Conservation (phyloP, 352 stramenopile genomes). For the Globisporangium viniferum region DNA sequence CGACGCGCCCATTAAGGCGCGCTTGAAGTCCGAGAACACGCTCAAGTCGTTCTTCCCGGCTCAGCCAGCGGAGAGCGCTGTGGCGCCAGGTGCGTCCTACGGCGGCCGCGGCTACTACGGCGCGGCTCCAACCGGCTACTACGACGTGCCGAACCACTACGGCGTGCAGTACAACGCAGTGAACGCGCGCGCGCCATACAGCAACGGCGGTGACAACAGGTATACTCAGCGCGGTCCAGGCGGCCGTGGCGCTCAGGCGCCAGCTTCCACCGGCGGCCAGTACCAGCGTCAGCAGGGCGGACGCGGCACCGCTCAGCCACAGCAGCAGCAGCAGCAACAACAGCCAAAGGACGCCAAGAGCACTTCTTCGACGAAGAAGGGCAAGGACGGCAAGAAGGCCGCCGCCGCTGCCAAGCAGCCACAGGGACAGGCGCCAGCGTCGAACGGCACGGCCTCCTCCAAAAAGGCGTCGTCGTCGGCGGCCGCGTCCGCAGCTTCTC, state of each 20-base stretch:
- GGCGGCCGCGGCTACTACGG: slow-evolving; percentile 70
- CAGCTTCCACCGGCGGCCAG: slow-evolving; percentile 17
- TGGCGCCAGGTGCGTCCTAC: slow-evolving; percentile 38
- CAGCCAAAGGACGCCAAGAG: slow-evolving; percentile 43
- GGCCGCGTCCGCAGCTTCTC: slow-evolving; percentile 8
- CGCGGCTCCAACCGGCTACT: slow-evolving; percentile 50
- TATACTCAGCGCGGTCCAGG: slow-evolving; percentile 34
- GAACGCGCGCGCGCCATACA: slow-evolving; percentile 41
- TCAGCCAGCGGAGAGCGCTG: slow-evolving; percentile 51
- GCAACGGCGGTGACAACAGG: slow-evolving; percentile 31
- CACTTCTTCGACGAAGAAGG: slow-evolving; percentile 45
- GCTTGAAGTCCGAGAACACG: slow-evolving; percentile 92
- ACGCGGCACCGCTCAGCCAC: slow-evolving; percentile 24
- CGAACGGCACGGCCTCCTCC: slow-evolving; percentile 16
- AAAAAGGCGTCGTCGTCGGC: slow-evolving; percentile 27
- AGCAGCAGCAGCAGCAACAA: slow-evolving; percentile 29
- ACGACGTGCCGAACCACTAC: slow-evolving; percentile 59
- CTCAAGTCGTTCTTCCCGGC: slow-evolving; percentile 90
- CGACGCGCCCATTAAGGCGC: slow-evolving; percentile 84
- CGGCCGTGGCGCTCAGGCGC: slow-evolving; percentile 13
- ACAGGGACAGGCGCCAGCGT: slow-evolving; percentile 20
- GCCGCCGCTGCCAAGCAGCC: slow-evolving; percentile 22
- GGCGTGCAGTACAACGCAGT: slow-evolving; percentile 51
- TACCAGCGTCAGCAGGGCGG: slow-evolving; percentile 27
- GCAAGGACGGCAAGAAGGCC: slow-evolving; percentile 63